phyloP scores from a whole-genome alignment of 805 yeast genomes.

The Lipomyces spencermartinsiae region DNA sequence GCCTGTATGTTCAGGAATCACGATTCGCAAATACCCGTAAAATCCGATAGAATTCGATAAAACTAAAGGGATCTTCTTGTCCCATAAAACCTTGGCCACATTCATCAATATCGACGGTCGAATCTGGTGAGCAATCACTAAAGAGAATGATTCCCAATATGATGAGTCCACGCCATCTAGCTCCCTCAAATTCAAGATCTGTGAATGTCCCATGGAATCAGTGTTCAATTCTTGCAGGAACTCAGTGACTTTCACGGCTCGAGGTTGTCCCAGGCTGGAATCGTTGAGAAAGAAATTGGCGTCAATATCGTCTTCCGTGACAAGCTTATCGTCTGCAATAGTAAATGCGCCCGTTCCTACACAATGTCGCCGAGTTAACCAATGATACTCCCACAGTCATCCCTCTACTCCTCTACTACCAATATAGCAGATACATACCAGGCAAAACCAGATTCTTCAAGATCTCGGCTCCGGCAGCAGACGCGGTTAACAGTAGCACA shows the following conservation, averaged over 20 bases:
- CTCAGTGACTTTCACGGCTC: conserved; percentile 51
- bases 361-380: neutral
- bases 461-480: conserved; percentile 67
- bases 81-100: conserved; percentile 52
- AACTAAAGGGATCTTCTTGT: conserved; percentile 59
- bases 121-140: conserved; percentile 56
- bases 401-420: neutral
- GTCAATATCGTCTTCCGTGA: conserved; percentile 54
- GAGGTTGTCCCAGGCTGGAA: conserved; percentile 52
- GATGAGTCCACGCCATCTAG: conserved; percentile 28
- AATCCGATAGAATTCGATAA: conserved; percentile 63
- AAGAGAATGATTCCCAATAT: conserved; percentile 58
- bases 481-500: conserved; percentile 66
- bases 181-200: conserved; percentile 7
- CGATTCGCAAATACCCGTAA: conserved; percentile 64
- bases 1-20: conserved; percentile 65
- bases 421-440: conserved; percentile 46
- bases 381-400: neutral
- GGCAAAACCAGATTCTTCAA: conserved; percentile 81
- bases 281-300: conserved; percentile 67
- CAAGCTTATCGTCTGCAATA: conserved; percentile 57
- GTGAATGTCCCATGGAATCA: conserved; percentile 56
- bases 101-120: conserved; percentile 40
- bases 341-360: conserved; percentile 67
- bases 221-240: conserved; percentile 64